phyloP scores from a whole-genome alignment of 23 red algal species.

The Chondrus crispus region DNA sequence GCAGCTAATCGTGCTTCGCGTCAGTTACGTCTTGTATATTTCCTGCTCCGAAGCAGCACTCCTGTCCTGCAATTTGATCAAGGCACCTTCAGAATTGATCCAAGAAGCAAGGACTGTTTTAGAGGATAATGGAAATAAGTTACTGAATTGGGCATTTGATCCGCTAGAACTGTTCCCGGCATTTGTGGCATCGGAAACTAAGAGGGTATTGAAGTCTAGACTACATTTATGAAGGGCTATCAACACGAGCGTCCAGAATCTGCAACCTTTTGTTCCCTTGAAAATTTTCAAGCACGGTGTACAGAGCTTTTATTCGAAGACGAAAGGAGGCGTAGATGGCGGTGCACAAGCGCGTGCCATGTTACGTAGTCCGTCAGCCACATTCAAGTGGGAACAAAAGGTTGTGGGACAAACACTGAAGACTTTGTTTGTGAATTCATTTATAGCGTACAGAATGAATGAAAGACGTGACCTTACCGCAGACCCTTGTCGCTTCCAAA shows the following conservation, averaged over 20 bases:
- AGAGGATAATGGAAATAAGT: background rate
- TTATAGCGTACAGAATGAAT: background rate
- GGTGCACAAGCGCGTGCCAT: background rate
- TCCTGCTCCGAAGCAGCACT: background rate
- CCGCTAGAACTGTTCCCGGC: background rate
- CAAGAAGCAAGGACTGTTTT: background rate
- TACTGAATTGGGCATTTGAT: background rate
- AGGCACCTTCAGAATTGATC: background rate
- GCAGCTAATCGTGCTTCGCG: background rate
- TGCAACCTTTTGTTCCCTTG: background rate
- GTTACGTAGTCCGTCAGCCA: background rate
- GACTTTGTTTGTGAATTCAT: background rate
- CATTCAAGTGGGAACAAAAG: conserved; percentile 37
- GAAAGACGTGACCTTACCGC: background rate
- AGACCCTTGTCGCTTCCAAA: background rate
- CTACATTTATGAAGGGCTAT: background rate
- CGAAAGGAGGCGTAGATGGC: background rate
- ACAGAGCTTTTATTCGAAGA: background rate
- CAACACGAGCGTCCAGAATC: background rate
- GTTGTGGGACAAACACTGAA: background rate
- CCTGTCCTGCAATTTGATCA: background rate
- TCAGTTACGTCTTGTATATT: background rate
- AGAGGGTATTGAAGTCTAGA: background rate
- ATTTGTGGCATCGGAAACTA: background rate
- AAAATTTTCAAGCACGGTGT: conserved; percentile 10